These are phyloP conservation scores for Globisporangium perplexum DNA, from an alignment of 352 stramenopile genomes.

Conservation along the genomic window DNA sequence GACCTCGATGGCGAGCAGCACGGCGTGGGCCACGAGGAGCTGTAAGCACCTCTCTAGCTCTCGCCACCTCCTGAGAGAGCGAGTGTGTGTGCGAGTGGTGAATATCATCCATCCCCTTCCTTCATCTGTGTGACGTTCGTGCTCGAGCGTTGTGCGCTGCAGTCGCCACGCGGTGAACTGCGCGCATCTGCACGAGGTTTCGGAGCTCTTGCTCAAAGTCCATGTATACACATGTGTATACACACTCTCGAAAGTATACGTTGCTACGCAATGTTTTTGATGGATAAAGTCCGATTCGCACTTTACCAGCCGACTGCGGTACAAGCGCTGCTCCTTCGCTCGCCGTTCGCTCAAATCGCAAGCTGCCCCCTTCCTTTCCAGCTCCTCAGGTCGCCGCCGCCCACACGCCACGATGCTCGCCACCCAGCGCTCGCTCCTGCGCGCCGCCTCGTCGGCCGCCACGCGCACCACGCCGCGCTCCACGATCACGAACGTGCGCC, in stretches of 20 bases:
- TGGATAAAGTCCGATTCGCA: not conserved
- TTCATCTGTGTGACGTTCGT: too few relatives aligned
- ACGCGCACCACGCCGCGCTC: constrained; percentile 21
- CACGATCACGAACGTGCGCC: constrained; percentile 35
- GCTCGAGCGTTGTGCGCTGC: too few relatives aligned
- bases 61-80: not conserved
- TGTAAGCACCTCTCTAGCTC: constrained; percentile 17
- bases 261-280: too few relatives aligned
- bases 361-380: not conserved
- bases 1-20: constrained; percentile 56
- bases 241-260: too few relatives aligned
- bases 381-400: not conserved
- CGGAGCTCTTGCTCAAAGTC: too few relatives aligned
- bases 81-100: too few relatives aligned
- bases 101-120: too few relatives aligned
- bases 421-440: constrained; percentile 48
- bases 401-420: constrained; percentile 13
- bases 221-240: too few relatives aligned
- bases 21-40: constrained; percentile 60
- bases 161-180: too few relatives aligned
- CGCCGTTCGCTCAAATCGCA: not conserved
- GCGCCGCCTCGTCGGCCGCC: too few relatives aligned
- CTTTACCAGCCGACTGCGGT: not conserved
- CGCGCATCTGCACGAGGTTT: too few relatives aligned
- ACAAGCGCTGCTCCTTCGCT: not conserved